phyloP scores from a whole-genome alignment of 805 yeast species.

The Candida saitoana region DNA sequence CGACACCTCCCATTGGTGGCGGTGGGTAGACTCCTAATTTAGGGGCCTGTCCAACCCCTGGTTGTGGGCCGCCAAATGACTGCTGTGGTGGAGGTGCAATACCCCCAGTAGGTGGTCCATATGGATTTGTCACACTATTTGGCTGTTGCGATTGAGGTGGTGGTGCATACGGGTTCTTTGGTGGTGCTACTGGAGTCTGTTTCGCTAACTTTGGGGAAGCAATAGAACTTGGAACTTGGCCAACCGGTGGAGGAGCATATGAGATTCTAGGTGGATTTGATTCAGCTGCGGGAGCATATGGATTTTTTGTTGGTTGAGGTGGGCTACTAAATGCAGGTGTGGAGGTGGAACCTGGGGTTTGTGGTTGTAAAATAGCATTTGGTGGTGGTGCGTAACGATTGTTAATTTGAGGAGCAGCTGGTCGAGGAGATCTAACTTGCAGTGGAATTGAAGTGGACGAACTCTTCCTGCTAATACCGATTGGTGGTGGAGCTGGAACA shows the following conservation, averaged over 20 bases:
- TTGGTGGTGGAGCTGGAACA: slow-evolving; percentile 24
- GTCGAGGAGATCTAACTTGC: slow-evolving; percentile 13
- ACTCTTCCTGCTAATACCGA: slow-evolving; percentile 21
- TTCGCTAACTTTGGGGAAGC: slow-evolving; percentile 2
- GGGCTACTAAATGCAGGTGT: slow-evolving; percentile 10
- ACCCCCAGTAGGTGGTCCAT: slow-evolving; percentile 15
- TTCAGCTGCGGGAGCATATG: slow-evolving; percentile 12
- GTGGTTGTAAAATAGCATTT: neutral
- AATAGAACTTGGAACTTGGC: slow-evolving; percentile 3
- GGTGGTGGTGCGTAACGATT: slow-evolving; percentile 35
- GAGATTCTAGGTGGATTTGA: slow-evolving; percentile 13
- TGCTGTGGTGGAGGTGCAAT: slow-evolving; percentile 19
- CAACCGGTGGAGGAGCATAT: slow-evolving; percentile 17
- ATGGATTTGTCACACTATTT: slow-evolving; percentile 12
- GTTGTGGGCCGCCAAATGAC: slow-evolving; percentile 7
- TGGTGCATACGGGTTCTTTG: slow-evolving; percentile 31
- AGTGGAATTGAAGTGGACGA: slow-evolving; percentile 18
- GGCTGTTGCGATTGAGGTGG: slow-evolving; percentile 16
- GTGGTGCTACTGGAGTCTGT: slow-evolving; percentile 21
- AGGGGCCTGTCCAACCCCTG: neutral
- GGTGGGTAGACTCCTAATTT: neutral
- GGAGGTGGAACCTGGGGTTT: slow-evolving; percentile 11
- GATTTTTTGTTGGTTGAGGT: slow-evolving; percentile 7
- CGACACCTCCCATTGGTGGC: slow-evolving; percentile 1
- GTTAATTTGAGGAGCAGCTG: slow-evolving; percentile 20